These are phyloP conservation scores for Plasmodium knowlesi DNA, from an alignment of 169 alveolate genomes.

Conservation along the genomic window DNA sequence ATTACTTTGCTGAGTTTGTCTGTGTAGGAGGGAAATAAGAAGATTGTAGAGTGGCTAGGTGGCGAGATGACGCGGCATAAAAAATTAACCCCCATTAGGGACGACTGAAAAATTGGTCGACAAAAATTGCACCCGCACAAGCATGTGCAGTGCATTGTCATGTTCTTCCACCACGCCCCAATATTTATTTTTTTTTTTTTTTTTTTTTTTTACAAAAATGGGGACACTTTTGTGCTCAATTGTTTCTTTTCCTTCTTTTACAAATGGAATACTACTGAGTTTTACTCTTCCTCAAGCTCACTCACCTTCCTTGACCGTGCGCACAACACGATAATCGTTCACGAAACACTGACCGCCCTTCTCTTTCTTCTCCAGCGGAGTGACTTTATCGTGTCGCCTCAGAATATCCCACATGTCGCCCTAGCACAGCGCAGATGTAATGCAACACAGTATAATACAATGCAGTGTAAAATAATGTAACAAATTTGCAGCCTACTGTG, in stretches of 20 bases:
- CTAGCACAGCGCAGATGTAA: background rate
- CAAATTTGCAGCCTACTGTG: background rate
- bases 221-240: background rate
- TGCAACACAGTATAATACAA: background rate
- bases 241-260: background rate
- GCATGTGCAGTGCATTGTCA: background rate
- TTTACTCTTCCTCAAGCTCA: background rate
- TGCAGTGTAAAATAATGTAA: background rate
- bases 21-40: background rate
- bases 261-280: background rate
- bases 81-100: background rate
- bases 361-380: background rate
- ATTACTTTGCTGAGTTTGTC: constrained; percentile 32
- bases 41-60: background rate
- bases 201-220: background rate
- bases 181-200: background rate
- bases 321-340: constrained; percentile 4
- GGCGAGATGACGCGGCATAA: background rate
- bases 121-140: background rate
- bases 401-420: background rate
- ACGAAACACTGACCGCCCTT: background rate
- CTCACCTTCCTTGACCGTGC: constrained; percentile 3
- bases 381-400: background rate
- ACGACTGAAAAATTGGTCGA: background rate
- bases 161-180: background rate